A percentile compares a stretch with the other conserved stretches of the same genome.
Conservation (phyloP, 192 early-diverging fungal species). For the Jimgerdemannia flammicorona region DNA sequence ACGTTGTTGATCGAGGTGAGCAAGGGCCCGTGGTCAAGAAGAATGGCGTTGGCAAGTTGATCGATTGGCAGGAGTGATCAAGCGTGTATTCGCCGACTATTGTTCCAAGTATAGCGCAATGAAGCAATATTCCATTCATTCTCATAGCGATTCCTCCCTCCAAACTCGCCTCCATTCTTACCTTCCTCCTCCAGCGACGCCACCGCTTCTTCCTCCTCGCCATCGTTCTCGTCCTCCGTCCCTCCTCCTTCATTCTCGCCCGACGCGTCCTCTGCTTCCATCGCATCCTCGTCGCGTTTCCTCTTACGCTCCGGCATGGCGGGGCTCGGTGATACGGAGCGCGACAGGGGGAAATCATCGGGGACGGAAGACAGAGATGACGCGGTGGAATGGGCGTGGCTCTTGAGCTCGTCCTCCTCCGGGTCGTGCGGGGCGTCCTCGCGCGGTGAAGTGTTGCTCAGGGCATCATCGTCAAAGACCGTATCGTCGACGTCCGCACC, state of each 20-base stretch:
- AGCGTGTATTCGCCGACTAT: not conserved
- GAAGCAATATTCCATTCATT: too few species aligned
- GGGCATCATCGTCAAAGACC: slow-evolving; percentile 18
- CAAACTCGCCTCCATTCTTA: slow-evolving; percentile 11
- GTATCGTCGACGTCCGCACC: slow-evolving; percentile 5
- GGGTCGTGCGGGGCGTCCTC: slow-evolving; percentile 7
- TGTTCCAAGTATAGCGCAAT: too few species aligned
- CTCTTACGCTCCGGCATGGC: slow-evolving; percentile 3
- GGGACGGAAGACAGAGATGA: slow-evolving; percentile 35
- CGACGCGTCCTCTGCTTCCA: not conserved
- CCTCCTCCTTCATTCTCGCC: slow-evolving; percentile 15
- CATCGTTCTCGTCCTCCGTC: slow-evolving; percentile 19
- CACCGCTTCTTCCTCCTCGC: slow-evolving; percentile 6
- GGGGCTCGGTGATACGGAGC: slow-evolving; percentile 22
- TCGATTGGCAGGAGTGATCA: slow-evolving; percentile 1
- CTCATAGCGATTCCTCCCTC: not conserved
- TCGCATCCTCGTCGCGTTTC: slow-evolving; percentile 11
- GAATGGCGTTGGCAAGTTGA: too few species aligned
- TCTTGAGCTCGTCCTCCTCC: slow-evolving; percentile 15
- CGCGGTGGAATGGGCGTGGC: slow-evolving; percentile 21
- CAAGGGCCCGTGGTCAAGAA: not conserved
- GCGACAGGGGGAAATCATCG: slow-evolving; percentile 35
- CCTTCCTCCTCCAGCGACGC: slow-evolving; percentile 15
- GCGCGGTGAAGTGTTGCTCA: not conserved
- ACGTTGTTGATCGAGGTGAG: slow-evolving; percentile 16